A percentile compares a stretch with the other conserved stretches of the same genome.
Conservation (phyloP, 148 eudicot genomes). For the Pouteria glomerata region DNA sequence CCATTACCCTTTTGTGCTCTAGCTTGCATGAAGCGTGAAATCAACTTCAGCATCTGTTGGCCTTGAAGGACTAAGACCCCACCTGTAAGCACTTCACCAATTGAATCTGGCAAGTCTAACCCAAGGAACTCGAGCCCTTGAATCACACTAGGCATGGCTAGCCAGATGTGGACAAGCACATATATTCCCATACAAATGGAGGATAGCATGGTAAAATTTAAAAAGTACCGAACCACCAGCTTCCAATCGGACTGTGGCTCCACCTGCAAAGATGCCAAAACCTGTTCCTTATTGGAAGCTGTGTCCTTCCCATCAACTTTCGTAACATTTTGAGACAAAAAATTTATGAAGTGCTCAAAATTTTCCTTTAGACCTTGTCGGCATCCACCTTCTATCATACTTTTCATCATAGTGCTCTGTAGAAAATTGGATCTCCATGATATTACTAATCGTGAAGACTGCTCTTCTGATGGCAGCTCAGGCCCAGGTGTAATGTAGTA, state of each 20-base stretch:
- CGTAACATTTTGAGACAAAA: slow-evolving; percentile 50
- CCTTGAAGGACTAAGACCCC: slow-evolving; percentile 83
- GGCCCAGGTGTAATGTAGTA: slow-evolving; percentile 78
- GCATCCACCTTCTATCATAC: slow-evolving; percentile 90
- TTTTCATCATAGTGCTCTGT: slow-evolving; percentile 95
- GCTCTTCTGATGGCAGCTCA: slow-evolving; percentile 80
- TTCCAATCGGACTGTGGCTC: slow-evolving; percentile 80
- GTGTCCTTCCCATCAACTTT: slow-evolving; percentile 52
- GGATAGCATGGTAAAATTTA: slow-evolving; percentile 73
- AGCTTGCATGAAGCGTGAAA: slow-evolving; percentile 90
- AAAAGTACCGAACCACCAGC: slow-evolving; percentile 73
- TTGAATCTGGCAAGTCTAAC: slow-evolving; percentile 93
- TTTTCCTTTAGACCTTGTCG: slow-evolving; percentile 75
- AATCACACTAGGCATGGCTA: slow-evolving; percentile 53
- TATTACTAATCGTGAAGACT: slow-evolving; percentile 55
- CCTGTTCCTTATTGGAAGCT: slow-evolving; percentile 69
- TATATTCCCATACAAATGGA: slow-evolving; percentile 54
- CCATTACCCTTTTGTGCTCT: slow-evolving; percentile 77
- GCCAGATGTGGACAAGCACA: slow-evolving; percentile 58
- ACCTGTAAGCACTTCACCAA: slow-evolving; percentile 81
- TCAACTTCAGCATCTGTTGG: slow-evolving; percentile 52
- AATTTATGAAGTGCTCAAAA: slow-evolving; percentile 51
- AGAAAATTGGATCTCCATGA: slow-evolving; percentile 81
- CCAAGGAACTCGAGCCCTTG: slow-evolving; percentile 98
- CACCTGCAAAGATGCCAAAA: slow-evolving; percentile 66